These are phyloP conservation scores for Colletotrichum nymphaeae DNA, from an alignment of 2,329 filamentous ascomycete species.

Conservation along the genomic window DNA sequence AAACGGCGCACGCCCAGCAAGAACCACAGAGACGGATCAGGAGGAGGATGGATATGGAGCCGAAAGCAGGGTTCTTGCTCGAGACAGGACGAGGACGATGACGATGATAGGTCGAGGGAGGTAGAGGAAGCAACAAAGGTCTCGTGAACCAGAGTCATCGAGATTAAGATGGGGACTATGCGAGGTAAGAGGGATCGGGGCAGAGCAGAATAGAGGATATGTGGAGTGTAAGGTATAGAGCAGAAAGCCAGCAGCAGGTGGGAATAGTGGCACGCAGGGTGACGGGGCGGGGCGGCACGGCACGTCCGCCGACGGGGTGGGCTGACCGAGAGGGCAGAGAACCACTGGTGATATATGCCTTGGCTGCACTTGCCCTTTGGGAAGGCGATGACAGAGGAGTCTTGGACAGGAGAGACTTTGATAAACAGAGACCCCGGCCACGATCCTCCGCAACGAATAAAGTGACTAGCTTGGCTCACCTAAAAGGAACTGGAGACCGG, in stretches of 20 bases:
- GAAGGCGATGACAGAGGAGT: slow-evolving; percentile 13
- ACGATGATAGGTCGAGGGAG: background rate
- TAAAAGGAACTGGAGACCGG: slow-evolving; percentile 22
- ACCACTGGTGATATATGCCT: slow-evolving; percentile 16
- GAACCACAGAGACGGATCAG: slow-evolving; percentile 6
- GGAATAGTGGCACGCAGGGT: slow-evolving; percentile 32
- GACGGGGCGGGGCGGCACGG: slow-evolving; percentile 7
- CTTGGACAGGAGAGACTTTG: slow-evolving; percentile 17
- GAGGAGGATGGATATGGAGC: background rate
- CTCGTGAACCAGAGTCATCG: slow-evolving; percentile 22
- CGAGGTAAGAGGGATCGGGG: slow-evolving; percentile 14
- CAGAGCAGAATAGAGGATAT: slow-evolving; percentile 22
- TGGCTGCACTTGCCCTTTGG: slow-evolving; percentile 25
- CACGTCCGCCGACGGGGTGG: slow-evolving; percentile 11
- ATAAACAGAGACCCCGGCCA: slow-evolving; percentile 17
- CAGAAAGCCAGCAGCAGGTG: slow-evolving; percentile 23
- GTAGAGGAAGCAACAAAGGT: slow-evolving; percentile 3
- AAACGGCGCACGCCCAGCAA: slow-evolving; percentile 6
- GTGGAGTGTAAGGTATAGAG: slow-evolving; percentile 12
- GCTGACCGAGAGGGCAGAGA: slow-evolving; percentile 9
- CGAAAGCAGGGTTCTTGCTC: slow-evolving; percentile 10
- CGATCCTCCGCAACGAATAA: slow-evolving; percentile 33
- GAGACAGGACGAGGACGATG: slow-evolving; percentile 6
- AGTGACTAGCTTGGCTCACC: slow-evolving; percentile 36
- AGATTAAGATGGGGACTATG: slow-evolving; percentile 17